Base-by-base conservation (phyloP, 2,329 filamentous ascomycete species). In the Aspergillus awamori region DNA sequence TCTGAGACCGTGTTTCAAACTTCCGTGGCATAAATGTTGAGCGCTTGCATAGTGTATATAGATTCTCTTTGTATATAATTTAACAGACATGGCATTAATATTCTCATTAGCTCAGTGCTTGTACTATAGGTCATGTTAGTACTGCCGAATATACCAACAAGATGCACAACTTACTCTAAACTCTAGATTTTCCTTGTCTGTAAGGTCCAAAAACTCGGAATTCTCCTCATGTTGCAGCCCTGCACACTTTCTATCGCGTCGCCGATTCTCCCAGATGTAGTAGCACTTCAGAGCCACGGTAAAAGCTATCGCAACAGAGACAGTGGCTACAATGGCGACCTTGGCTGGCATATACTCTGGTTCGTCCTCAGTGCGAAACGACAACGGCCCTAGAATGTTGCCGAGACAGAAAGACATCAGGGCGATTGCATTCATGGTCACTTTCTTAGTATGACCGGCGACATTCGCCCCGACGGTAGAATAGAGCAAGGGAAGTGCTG, bases 401-500 rank as follows among this genome's bases (percentile, higher is more conserved):
- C 77, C 79, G 7, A 79, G 68, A 38, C 74, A 76, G 66, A 79
- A 81, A 2, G 74, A 70, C 57, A 81, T 74, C 8, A 82, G 71
- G 8, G 79, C 69, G n/a, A 83, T 65, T 0, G 80, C 81, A 43
- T 80, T 82, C 52, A 80, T 76, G 1, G 80, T 81, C 24, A 81
- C 78, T 61, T 83, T 82, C 71, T 83, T 84, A 2, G 80, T 81
- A 58, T 83, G 80, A 0, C 81, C 81, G 5, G 78, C 79, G 2
- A 79, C 72, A 59, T 83, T 83, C 15, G 72, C 76, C 0, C 78
- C 76, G 15, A 80, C 77, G 61, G 77, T 73, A 1, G 75, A 75
- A 33, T 78, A 76, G 49, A 80, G 63, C 13, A 80, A 59, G 43
- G 77, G 79, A 17, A 81, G 68, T 2, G 74, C 66, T 1, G 76